Evolutionary conservation across 768 basidiomycete genomes (phyloP), one percentile per base, ranked within the genome.

Genomic region (Phaffia australis): DNA sequence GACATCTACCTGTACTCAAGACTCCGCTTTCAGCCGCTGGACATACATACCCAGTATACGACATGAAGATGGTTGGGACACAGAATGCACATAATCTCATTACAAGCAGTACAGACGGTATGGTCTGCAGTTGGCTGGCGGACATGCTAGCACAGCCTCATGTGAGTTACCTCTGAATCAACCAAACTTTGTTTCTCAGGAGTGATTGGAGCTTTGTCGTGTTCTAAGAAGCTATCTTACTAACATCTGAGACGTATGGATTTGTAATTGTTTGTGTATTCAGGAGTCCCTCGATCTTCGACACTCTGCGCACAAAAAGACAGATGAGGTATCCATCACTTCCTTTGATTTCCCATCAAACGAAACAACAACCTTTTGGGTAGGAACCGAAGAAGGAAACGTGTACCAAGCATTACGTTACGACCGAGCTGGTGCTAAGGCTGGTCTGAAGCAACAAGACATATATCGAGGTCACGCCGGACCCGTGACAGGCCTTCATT

Each of bases 91-190:
- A 98, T 76, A 98, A 95, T 74, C 78, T 99, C 66, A 91, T 99
- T 70, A 91, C 92, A 15, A 89, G 88, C 72, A 95, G 92, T 72
- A 97, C 95, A 15, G 95, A 99, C 76, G 95, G 95, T 2, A 87
- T 87, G 30, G 89, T 99, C 6, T 98, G 95, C 77, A 89, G 88
- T 75, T 99, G 95, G 95, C 79, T 94, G 14, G 89, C 95, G 9
- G 95, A 99, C 77, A 97, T 98, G 93, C 84, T 99, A 52, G 92
- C 95, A 1, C 89, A 94, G 74, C 95, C 95, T 14, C 93, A 97
- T 82, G 92, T 91, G 51, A 72, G 49, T 66, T 18, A 15, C 27
- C 54, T 51, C 29, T 27, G 49, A 19, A 32, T 46, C 30, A 5
- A 1, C 42, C 35, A 30, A 51, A 46, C 21, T 27, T 64, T n/a